A percentile compares a stretch with the other conserved stretches of the same genome.
Conservation (phyloP, 2,329 filamentous ascomycete species). For the Cordyceps cateniannulata region DNA sequence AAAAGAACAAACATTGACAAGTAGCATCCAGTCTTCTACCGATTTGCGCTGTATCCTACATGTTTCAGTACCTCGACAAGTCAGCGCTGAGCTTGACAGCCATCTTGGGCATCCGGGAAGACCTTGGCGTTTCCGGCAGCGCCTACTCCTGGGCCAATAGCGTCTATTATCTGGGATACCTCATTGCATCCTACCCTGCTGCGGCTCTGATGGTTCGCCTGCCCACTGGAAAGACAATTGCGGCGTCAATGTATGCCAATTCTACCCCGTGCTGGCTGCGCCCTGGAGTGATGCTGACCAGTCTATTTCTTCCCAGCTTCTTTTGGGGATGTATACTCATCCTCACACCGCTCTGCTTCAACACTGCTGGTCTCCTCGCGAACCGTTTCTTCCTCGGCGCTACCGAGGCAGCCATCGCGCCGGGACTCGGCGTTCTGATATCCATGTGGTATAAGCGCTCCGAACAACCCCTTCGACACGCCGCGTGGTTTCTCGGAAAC, state of each 20-base stretch:
- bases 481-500: conserved; percentile 24
- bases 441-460: conserved; percentile 31
- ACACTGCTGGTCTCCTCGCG: conserved; percentile 21
- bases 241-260: conserved; percentile 16
- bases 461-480: conserved; percentile 23
- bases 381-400: conserved; percentile 29
- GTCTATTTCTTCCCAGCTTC: conserved; percentile 5
- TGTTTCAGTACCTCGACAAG: conserved; percentile 56
- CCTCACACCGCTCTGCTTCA: conserved; percentile 29
- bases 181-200: conserved; percentile 26
- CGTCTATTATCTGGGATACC: conserved; percentile 48
- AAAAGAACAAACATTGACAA: background rate
- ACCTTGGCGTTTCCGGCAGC: conserved; percentile 38
- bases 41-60: conserved; percentile 45
- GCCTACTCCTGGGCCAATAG: conserved; percentile 46
- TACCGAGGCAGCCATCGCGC: conserved; percentile 25
- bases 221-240: conserved; percentile 24
- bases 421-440: conserved; percentile 24
- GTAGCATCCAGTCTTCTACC: conserved; percentile 40
- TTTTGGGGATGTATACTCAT: conserved; percentile 36
- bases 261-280: background rate
- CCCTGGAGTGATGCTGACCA: background rate
- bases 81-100: conserved; percentile 46
- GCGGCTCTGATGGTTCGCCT: conserved; percentile 22
- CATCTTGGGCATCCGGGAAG: conserved; percentile 41